phyloP scores from a whole-genome alignment of 2,329 filamentous ascomycete species.

The Aspergillaceae sp. region DNA sequence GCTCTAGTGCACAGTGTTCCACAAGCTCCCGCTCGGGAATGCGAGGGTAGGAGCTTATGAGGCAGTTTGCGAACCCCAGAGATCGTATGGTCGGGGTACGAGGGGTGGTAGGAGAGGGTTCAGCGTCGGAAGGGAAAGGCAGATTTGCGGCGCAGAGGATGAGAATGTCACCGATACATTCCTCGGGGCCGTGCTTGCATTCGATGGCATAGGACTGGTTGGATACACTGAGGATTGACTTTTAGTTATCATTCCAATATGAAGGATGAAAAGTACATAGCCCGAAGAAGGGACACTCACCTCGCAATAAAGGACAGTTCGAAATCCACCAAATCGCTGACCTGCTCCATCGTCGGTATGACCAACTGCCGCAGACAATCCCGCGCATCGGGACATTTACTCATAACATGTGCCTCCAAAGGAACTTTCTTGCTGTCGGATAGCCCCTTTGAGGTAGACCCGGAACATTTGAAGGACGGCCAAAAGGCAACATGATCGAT shows the following conservation, averaged over 20 bases:
- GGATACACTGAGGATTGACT: conserved; percentile 40
- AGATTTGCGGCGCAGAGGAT: conserved; percentile 80
- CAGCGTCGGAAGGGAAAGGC: conserved; percentile 28
- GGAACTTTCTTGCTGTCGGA: conserved; percentile 46
- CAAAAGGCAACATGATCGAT: not conserved
- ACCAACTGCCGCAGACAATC: conserved; percentile 75
- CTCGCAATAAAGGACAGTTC: conserved; percentile 80
- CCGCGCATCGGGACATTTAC: conserved; percentile 86
- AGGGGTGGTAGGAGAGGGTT: conserved; percentile 44
- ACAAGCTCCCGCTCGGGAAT: conserved; percentile 75
- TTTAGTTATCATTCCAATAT: not conserved
- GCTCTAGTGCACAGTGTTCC: conserved; percentile 80
- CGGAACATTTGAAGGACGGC: not conserved
- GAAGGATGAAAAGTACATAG: too few relatives aligned
- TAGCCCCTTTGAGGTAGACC: not conserved
- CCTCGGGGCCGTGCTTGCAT: conserved; percentile 80
- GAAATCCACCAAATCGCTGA: conserved; percentile 81
- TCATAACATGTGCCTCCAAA: conserved; percentile 92
- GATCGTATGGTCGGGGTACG: conserved; percentile 66
- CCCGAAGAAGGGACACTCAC: conserved; percentile 36
- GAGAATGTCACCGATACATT: conserved; percentile 91
- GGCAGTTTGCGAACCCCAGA: conserved; percentile 87
- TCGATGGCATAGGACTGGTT: conserved; percentile 72
- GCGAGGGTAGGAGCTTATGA: conserved; percentile 63
- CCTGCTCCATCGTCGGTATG: conserved; percentile 74